Conservation (phyloP, 1,284 basidiomycete species). For the Ceratobasidium sp. region DNA sequence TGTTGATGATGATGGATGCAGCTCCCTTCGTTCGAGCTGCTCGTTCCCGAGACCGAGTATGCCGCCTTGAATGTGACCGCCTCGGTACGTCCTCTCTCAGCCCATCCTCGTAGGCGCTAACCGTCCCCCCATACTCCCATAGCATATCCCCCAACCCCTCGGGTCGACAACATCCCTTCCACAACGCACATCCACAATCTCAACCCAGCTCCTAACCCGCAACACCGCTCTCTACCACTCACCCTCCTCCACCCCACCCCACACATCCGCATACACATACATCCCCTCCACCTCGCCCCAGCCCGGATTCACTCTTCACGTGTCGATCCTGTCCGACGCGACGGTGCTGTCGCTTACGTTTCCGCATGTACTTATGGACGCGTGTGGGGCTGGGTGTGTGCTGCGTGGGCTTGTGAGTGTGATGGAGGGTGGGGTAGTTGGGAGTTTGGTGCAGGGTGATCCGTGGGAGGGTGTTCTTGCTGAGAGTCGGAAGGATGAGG, state of each 20-base stretch:
- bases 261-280: background rate
- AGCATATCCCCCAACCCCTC: constrained; percentile 14
- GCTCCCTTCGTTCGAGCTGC: background rate
- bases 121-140: background rate
- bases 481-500: no score
- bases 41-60: constrained; percentile 29
- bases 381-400: background rate
- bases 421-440: background rate
- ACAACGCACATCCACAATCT: constrained; percentile 5
- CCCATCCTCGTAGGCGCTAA: background rate
- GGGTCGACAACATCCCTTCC: background rate
- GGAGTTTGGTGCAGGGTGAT: background rate
- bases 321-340: constrained; percentile 16
- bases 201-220: constrained; percentile 19
- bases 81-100: background rate
- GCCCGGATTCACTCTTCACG: constrained; percentile 30
- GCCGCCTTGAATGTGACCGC: constrained; percentile 13
- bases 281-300: background rate
- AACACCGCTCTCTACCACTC: background rate
- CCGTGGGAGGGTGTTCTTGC: background rate
- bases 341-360: constrained; percentile 25
- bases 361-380: constrained; percentile 37
- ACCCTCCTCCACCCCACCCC: background rate
- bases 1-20: background rate
- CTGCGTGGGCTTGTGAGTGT: constrained; percentile 7